Evolutionary conservation across 257 asterid genomes (phyloP), one percentile per base, ranked within the genome.

Genomic region (Primulina eburnea): DNA sequence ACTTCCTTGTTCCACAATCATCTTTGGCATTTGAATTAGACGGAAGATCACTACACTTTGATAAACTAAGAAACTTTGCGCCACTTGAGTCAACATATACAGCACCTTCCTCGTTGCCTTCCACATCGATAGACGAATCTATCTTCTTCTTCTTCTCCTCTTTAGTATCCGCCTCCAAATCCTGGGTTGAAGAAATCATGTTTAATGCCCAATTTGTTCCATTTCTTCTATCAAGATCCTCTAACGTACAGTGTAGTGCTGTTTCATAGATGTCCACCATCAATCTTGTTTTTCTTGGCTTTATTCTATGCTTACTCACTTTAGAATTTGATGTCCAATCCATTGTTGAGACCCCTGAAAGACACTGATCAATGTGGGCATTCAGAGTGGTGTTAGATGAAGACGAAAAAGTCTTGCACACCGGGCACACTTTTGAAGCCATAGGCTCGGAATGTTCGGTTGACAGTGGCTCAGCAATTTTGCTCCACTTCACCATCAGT

Each of bases 301-400:
- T 90, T 75, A 89, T 79, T 85, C 83, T 88, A 79, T 85, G 87
- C 88, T 84, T 93, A 43, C 79, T 71, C 71, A 71, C 90, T 76
- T 77, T 82, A 0, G 87, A 21, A 82, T 75, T 79, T 57, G 81
- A 58, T 0, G 86, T 77, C 83, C 81, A 73, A 73, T 85, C 84
- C 21, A 76, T 28, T 0, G 85, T 40, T 52, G 92, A 75, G 77
- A 81, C 95, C 21, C 86, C 92, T 68, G 97, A 87, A 71, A 93
- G 97, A 68, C 99, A 93, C 69, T 88, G 97, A 76, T 93, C 99
- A 5, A 93, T 93, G 69, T 93, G 99, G 30, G 99, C 99, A 67
- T 93, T 93, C 87, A 93, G 77, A 37, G 99, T 93, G 40, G 99
- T 93, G 84, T 93, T 93, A 11, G 99, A 93, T 28, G 96, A 86